These are phyloP conservation scores for Serendipita sp. DNA, from an alignment of 768 basidiomycete species.

Conservation along the genomic window DNA sequence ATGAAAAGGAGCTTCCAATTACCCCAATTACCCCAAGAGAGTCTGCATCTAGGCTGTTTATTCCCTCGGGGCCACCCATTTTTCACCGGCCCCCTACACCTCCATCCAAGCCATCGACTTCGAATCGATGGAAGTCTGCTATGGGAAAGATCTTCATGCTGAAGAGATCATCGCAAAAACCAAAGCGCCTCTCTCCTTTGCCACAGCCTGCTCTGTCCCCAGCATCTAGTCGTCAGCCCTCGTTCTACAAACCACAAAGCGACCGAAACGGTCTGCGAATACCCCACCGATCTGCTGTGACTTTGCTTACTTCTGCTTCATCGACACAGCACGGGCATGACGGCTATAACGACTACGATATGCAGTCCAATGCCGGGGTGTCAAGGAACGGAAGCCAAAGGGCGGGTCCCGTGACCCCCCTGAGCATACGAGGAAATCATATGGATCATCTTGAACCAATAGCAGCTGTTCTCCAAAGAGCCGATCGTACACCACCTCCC, in stretches of 20 bases:
- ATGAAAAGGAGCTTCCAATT: neutral
- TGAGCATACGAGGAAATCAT: neutral
- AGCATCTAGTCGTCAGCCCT: neutral
- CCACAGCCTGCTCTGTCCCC: neutral
- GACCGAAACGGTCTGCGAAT: neutral
- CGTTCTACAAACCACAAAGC: neutral
- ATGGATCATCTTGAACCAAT: neutral
- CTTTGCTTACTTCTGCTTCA: neutral
- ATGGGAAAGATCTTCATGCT: neutral
- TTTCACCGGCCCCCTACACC: neutral
- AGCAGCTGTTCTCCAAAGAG: neutral
- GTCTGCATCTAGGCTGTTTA: no score
- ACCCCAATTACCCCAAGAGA: neutral
- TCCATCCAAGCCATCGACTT: neutral
- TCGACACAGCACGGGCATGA: neutral
- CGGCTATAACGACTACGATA: neutral
- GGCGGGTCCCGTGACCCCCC: neutral
- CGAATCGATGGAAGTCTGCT: constrained; percentile 4
- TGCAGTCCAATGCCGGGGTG: neutral
- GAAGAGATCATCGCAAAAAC: neutral
- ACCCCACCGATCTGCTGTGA: neutral
- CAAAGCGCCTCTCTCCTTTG: neutral
- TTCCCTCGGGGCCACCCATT: neutral
- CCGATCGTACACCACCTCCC: neutral
- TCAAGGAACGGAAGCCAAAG: neutral